Conservation (phyloP, 2,329 filamentous ascomycete species). For the Teratosphaeria viscida region DNA sequence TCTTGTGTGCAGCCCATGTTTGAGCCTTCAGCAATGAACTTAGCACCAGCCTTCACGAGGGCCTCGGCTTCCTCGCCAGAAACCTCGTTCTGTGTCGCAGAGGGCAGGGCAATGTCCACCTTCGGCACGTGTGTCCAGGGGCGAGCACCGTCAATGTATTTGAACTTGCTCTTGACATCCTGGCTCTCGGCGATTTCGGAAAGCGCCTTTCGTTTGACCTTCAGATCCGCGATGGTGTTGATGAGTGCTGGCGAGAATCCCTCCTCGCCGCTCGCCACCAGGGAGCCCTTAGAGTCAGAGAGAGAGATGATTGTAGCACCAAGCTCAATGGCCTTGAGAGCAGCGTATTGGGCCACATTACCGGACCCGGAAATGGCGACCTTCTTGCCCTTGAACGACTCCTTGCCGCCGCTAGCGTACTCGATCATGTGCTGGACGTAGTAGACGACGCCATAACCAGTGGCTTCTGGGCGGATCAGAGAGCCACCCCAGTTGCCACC, state of each 20-base stretch:
- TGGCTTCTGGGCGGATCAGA: conserved; percentile 92
- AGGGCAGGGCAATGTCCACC: conserved; percentile 85
- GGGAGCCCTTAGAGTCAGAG: conserved; percentile 79
- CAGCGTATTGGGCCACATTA: conserved; percentile 96
- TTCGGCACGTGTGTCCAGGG: conserved; percentile 86
- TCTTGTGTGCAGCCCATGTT: conserved; percentile 99
- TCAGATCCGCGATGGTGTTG: conserved; percentile 67
- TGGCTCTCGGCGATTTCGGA: conserved; percentile 54
- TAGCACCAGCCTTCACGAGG: conserved; percentile 63
- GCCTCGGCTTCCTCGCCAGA: conserved; percentile 79
- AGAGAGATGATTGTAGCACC: conserved; percentile 86
- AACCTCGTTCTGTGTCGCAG: conserved; percentile 96
- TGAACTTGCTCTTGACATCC: conserved; percentile 55
- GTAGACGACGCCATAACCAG: conserved; percentile 92
- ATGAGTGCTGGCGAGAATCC: conserved; percentile 73
- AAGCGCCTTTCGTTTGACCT: conserved; percentile 76
- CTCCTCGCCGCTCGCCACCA: conserved; percentile 61
- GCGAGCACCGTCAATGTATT: conserved; percentile 75
- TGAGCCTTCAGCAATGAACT: conserved; percentile 89
- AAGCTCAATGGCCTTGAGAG: conserved; percentile 91
- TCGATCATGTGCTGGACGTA: conserved; percentile 89
- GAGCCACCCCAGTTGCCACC: conserved; percentile 85
- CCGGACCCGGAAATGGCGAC: conserved; percentile 94
- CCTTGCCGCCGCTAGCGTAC: conserved; percentile 67
- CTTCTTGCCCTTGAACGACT: conserved; percentile 79